phyloP scores from a whole-genome alignment of 768 basidiomycete genomes.

The Mycena venus region DNA sequence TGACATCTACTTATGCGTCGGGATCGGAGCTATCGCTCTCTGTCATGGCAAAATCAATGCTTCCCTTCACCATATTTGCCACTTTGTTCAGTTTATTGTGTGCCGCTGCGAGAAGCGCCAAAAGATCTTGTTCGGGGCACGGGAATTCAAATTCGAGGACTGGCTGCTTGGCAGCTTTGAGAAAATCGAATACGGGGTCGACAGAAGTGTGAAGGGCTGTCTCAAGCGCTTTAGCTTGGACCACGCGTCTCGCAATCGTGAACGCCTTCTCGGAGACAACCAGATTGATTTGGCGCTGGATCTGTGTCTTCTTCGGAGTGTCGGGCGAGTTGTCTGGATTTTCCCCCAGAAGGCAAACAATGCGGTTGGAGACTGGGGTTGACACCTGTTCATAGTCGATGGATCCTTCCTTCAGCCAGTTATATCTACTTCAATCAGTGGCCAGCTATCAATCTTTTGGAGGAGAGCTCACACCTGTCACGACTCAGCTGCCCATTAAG shows the following conservation, averaged over 20 bases:
- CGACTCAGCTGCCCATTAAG: too few species aligned
- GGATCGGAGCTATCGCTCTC: neutral
- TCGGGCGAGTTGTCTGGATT: neutral
- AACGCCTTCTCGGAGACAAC: too few species aligned
- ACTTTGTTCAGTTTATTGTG: neutral
- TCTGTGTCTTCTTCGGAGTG: too few species aligned
- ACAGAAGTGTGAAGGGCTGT: neutral
- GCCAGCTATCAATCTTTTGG: too few species aligned
- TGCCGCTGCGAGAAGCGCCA: neutral
- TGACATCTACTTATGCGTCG: too few species aligned
- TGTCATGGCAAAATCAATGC: neutral
- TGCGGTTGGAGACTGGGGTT: neutral
- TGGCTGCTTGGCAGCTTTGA: neutral
- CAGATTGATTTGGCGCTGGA: neutral
- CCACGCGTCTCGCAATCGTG: too few species aligned
- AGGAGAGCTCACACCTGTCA: too few species aligned
- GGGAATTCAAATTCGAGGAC: neutral
- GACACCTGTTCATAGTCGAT: neutral
- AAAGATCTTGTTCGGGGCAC: neutral
- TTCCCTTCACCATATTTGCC: neutral
- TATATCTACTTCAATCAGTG: neutral
- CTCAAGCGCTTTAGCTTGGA: neutral
- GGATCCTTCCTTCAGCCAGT: neutral
- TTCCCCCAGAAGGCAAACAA: neutral
- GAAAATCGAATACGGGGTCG: neutral